Conservation (phyloP, 1,139 yeast genomes). For the Nakaseomyces bracarensis region DNA sequence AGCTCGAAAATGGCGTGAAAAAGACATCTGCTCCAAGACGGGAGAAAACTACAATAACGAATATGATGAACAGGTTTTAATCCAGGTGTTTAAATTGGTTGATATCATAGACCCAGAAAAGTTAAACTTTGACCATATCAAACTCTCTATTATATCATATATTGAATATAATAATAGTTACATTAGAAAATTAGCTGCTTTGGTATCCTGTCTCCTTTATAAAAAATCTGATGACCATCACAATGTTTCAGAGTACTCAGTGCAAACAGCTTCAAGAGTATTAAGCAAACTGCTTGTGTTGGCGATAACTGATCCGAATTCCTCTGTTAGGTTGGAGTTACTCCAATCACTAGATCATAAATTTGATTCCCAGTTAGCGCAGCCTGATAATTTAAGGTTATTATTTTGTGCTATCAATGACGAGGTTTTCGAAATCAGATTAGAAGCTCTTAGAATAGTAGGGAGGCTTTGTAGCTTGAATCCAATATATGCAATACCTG, state of each 20-base stretch:
- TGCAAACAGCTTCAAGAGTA: constrained; percentile 78
- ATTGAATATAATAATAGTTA: constrained; percentile 71
- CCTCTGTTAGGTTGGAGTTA: constrained; percentile 77
- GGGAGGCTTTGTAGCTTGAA: constrained; percentile 81
- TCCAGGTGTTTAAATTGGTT: constrained; percentile 47
- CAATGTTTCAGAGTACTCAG: constrained; percentile 77
- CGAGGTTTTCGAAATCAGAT: constrained; percentile 75
- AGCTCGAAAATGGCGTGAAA: constrained; percentile 71
- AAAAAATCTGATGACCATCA: constrained; percentile 59
- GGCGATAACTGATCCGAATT: constrained; percentile 83
- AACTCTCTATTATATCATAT: constrained; percentile 72
- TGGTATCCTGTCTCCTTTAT: constrained; percentile 76
- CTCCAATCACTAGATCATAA: constrained; percentile 61
- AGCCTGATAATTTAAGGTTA: constrained; percentile 80
- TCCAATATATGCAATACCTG: constrained; percentile 94
- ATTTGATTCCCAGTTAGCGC: constrained; percentile 88
- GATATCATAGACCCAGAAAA: constrained; percentile 67
- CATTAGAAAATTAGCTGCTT: constrained; percentile 77
- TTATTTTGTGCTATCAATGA: constrained; percentile 87
- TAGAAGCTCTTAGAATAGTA: constrained; percentile 68
- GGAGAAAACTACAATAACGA: constrained; percentile 31
- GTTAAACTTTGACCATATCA: constrained; percentile 77
- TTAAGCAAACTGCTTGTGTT: constrained; percentile 70
- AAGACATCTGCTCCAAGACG: constrained; percentile 57
- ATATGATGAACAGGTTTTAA: constrained; percentile 28